Base-by-base conservation (phyloP, 2,329 filamentous ascomycete genomes). In the Grosmannia clavigera region DNA sequence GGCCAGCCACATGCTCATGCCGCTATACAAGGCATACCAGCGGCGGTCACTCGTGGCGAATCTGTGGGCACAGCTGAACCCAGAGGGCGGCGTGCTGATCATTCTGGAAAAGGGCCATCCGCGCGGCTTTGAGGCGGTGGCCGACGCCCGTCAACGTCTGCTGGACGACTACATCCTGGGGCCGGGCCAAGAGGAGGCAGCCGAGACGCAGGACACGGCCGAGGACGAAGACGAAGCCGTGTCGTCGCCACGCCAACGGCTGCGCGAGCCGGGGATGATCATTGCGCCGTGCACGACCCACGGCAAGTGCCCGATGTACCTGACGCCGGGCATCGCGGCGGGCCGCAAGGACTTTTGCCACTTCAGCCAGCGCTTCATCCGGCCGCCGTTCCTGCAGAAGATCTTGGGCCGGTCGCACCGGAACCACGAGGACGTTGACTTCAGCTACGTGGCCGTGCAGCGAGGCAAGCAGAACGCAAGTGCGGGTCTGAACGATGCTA, bases 61-160 rank as follows among this genome's bases (percentile, higher is more conserved):
- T 62, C 81, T 97, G 1, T 99, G 94, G 94, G 85, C 83, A 16
- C 78, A 96, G 57, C 78, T 96, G 4, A 89, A 88, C 58, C 88
- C 88, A 1, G 80, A 92, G 22, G 92, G 92, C 1, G 94, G 94
- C 43, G 81, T 99, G 16, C 78, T 99, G 5, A 82, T 97, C 56
- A 74, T 97, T 3, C 75, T 96, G 27, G 94, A 99, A 71, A 97
- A 96, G 71, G 94, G 91, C 0, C 83, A 95, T 14, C 89, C 91
- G 14, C 84, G 90, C 52, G 94, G 94, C 0, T 99, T 99, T 65
- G 94, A 97, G 70, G 88, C 90, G 16, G 83, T 99, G 50, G 92
- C 90, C 12, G 88, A 87, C 55, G 91, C 92, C 6, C 85, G 94
- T 57, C 81, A 91, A 51, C 83, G 88, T 62, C 76, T 99, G 0